Evolutionary conservation across 805 yeast species (phyloP).

Genomic region (Candida boleticola): DNA sequence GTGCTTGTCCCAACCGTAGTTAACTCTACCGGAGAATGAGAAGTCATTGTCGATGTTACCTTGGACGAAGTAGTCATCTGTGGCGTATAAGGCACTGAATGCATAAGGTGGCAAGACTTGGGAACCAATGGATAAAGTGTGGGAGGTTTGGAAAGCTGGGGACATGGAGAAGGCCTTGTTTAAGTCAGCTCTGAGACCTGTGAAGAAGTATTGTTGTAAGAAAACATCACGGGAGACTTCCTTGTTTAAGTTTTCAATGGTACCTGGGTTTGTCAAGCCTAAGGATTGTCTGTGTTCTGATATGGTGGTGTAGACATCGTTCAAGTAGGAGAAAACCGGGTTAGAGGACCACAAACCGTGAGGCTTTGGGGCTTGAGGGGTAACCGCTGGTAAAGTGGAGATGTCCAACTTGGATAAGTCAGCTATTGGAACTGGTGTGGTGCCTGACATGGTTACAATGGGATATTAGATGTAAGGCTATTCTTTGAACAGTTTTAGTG

Average conservation of each 20-base stretch:
- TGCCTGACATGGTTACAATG: neutral
- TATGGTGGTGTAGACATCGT: constrained; percentile 70
- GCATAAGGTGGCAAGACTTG: constrained; percentile 86
- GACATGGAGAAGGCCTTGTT: constrained; percentile 86
- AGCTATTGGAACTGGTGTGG: constrained; percentile 50
- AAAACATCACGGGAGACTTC: constrained; percentile 95
- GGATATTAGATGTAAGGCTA: no score
- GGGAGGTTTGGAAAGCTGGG: constrained; percentile 97
- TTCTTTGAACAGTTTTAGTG: no score
- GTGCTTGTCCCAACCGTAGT: constrained; percentile 84
- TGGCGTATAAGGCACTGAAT: constrained; percentile 84
- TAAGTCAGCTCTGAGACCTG: constrained; percentile 95
- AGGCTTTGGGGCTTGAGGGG: constrained; percentile 51
- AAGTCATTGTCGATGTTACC: constrained; percentile 88
- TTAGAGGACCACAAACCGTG: constrained; percentile 74
- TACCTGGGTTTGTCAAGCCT: constrained; percentile 88
- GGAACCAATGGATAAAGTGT: constrained; percentile 86
- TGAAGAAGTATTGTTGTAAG: constrained; percentile 82
- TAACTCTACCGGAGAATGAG: constrained; percentile 82
- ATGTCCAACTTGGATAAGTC: constrained; percentile 57
- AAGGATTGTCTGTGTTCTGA: constrained; percentile 77
- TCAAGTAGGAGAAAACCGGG: constrained; percentile 76
- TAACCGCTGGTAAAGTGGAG: constrained; percentile 58
- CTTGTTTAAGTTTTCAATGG: constrained; percentile 87
- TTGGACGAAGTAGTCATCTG: constrained; percentile 81